Evolutionary conservation across 305 asterid species (phyloP).

Genomic region (Fraxinus baroniana): DNA sequence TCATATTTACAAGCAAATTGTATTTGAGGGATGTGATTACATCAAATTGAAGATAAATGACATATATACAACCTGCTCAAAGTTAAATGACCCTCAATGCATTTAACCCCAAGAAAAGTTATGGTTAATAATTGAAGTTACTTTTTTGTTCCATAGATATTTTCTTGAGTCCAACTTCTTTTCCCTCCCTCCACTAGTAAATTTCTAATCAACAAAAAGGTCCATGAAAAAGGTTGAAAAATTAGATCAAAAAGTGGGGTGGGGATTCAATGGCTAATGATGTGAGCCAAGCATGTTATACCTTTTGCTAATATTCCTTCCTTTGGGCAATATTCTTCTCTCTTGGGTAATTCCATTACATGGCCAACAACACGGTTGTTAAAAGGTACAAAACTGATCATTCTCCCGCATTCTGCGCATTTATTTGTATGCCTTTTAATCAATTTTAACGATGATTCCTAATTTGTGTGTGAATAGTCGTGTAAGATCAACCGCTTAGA

Average conservation of each 20-base stretch:
- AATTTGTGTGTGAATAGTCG: no score
- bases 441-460: not conserved
- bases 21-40: not conserved
- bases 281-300: constrained; percentile 29
- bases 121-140: not conserved
- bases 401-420: not conserved
- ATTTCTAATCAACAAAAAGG: constrained; percentile 24
- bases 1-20: not conserved
- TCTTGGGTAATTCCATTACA: constrained; percentile 15
- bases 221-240: constrained; percentile 14
- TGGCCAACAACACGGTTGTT: not conserved
- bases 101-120: not conserved
- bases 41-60: not conserved
- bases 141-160: not conserved
- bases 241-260: constrained; percentile 15
- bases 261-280: constrained; percentile 24
- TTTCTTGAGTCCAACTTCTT: not conserved
- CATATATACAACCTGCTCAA: not conserved
- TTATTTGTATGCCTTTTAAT: not conserved
- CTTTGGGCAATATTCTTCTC: constrained; percentile 13
- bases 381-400: not conserved
- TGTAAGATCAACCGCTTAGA: no score
- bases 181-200: constrained; percentile 2
- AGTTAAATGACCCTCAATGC: not conserved
- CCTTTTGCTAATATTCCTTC: constrained; percentile 15